Conservation (phyloP, 805 yeast species). For the Saccharomycopsis amapae region DNA sequence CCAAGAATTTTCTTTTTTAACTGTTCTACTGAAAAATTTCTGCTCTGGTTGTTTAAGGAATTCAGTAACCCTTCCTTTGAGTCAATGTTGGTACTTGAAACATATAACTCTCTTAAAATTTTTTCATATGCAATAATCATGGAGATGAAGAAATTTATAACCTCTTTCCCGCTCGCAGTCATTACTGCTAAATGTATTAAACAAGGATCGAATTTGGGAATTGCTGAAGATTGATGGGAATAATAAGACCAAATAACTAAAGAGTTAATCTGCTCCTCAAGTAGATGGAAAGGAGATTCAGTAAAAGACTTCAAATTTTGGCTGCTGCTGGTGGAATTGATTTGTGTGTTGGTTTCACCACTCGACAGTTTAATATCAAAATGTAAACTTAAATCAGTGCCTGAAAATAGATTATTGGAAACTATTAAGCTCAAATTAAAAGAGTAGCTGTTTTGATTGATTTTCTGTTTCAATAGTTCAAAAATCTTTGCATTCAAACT, state of each 20-base stretch:
- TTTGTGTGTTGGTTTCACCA: too few relatives aligned
- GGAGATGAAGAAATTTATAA: background rate
- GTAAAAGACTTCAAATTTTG: too few relatives aligned
- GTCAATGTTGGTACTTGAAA: background rate
- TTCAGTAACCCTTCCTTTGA: too few relatives aligned
- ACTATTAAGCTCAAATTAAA: slow-evolving; percentile 10
- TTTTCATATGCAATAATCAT: background rate
- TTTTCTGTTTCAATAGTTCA: slow-evolving; percentile 4
- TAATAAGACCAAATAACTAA: slow-evolving; percentile 13
- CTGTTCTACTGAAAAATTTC: background rate
- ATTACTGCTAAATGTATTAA: slow-evolving; percentile 5
- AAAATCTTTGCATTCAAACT: slow-evolving; percentile 1
- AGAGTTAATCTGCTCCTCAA: slow-evolving; percentile 16
- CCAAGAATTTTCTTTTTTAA: slow-evolving; percentile 1
- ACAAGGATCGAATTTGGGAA: slow-evolving; percentile 13
- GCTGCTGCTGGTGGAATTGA: too few relatives aligned
- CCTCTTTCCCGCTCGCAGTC: slow-evolving; percentile 2
- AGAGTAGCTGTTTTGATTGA: slow-evolving; percentile 7
- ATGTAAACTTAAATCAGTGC: slow-evolving; percentile 4
- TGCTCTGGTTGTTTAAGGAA: background rate
- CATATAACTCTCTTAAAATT: background rate
- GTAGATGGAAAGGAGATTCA: background rate
- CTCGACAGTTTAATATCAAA: slow-evolving; percentile 5
- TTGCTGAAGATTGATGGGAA: background rate
- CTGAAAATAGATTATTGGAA: slow-evolving; percentile 13